Evolutionary conservation across 2,329 filamentous ascomycete genomes (phyloP).

Genomic region (Trichophaea hybrida): DNA sequence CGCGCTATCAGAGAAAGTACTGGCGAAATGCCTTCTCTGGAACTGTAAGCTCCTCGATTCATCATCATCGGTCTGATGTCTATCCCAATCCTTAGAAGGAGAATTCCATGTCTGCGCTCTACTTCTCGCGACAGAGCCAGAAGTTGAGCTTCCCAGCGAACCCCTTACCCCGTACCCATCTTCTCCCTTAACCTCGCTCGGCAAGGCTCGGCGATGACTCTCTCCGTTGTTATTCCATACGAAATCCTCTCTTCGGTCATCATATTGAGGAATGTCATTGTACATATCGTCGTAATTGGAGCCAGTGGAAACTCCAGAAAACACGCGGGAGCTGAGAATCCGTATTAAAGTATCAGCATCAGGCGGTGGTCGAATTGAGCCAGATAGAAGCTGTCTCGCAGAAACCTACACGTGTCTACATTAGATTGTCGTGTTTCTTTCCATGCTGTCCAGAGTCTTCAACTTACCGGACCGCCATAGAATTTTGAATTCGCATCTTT

Average conservation of each 20-base stretch:
- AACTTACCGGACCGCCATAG: slow-evolving; percentile 49
- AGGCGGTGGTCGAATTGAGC: slow-evolving; percentile 61
- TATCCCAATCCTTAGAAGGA: slow-evolving; percentile 41
- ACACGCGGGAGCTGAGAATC: slow-evolving; percentile 55
- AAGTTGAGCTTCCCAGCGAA: slow-evolving; percentile 7
- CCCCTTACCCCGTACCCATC: too few relatives aligned
- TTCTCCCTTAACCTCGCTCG: too few relatives aligned
- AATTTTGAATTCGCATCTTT: slow-evolving; percentile 95
- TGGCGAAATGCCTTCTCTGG: slow-evolving; percentile 25
- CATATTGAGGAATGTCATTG: slow-evolving; percentile 85
- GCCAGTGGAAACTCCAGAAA: slow-evolving; percentile 48
- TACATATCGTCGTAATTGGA: slow-evolving; percentile 56
- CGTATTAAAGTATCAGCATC: slow-evolving; percentile 58
- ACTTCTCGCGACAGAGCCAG: slow-evolving; percentile 12
- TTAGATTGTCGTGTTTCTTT: slow-evolving; percentile 28
- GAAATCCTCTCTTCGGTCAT: slow-evolving; percentile 64
- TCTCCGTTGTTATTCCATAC: slow-evolving; percentile 65
- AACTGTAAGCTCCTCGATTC: slow-evolving; percentile 22
- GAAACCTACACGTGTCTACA: slow-evolving; percentile 38
- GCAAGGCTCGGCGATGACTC: slow-evolving; percentile 60
- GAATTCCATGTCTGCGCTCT: slow-evolving; percentile 12
- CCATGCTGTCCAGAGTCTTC: neutral
- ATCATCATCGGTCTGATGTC: slow-evolving; percentile 33
- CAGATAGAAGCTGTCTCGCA: slow-evolving; percentile 66
- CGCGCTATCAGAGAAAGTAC: slow-evolving; percentile 25